Evolutionary conservation across 2,329 filamentous ascomycete genomes (phyloP).

Genomic region (Diplocarpon rosae): DNA sequence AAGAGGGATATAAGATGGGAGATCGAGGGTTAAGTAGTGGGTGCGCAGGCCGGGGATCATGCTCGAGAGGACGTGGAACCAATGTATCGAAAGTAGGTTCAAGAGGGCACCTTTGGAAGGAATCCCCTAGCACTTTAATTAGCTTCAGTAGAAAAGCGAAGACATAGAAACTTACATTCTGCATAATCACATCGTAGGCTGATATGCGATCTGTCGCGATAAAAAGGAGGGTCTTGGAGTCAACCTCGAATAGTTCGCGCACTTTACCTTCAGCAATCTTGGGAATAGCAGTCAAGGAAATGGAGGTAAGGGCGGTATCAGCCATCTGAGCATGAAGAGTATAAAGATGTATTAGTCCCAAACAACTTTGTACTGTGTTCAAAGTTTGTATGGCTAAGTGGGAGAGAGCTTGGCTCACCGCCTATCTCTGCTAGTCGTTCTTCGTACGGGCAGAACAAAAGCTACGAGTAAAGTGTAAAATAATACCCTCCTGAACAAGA

Average conservation of each 20-base stretch:
- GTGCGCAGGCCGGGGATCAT: constrained; percentile 47
- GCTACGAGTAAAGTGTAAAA: too few relatives aligned
- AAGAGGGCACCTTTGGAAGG: constrained; percentile 57
- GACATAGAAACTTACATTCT: constrained; percentile 46
- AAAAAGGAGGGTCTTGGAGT: constrained; percentile 64
- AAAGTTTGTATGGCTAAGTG: too few relatives aligned
- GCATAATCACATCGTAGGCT: constrained; percentile 86
- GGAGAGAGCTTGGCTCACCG: too few relatives aligned
- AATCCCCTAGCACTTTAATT: constrained; percentile 40
- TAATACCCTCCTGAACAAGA: too few relatives aligned
- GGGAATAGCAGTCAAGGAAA: constrained; percentile 13
- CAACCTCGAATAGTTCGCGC: constrained; percentile 66
- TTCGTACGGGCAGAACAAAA: too few relatives aligned
- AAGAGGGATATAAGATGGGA: constrained; percentile 39
- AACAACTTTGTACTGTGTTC: too few relatives aligned
- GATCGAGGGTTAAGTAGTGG: constrained; percentile 48
- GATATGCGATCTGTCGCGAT: constrained; percentile 85
- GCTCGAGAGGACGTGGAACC: constrained; percentile 51
- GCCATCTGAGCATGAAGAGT: constrained; percentile 6
- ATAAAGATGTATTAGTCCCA: too few relatives aligned
- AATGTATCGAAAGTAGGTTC: constrained; percentile 55
- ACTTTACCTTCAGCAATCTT: constrained; percentile 49
- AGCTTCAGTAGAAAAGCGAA: neutral
- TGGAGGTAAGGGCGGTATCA: constrained; percentile 12
- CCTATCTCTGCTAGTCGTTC: too few relatives aligned